Base-by-base conservation (phyloP, 2,329 filamentous ascomycete species). In the Coleophoma eucalyptorum region DNA sequence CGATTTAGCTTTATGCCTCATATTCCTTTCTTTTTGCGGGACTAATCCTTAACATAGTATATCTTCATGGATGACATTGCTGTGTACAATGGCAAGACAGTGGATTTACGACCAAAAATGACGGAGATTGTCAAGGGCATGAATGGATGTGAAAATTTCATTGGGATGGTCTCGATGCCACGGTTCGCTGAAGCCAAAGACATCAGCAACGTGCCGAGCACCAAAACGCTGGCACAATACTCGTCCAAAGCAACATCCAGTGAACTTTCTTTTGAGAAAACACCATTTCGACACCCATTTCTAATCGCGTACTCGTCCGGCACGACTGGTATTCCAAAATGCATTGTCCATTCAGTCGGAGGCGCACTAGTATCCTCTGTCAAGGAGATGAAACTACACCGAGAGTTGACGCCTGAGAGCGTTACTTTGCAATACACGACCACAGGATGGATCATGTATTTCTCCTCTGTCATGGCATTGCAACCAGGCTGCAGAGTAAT, bases 401-500 rank as follows among this genome's bases (percentile, higher is more conserved):
- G 72, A 6, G 70, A 78, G 45, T 58, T 75, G 40, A 65, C 66
- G 0, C 63, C 74, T 0, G 64, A 71, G 1, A 74, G 65, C 15
- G 72, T 75, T 0, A 63, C 69, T 8, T 57, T 85, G 33, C 82
- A 86, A 61, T 85, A 81, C 60, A 86, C 77, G 0, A 80, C 77
- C 0, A 90, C 87, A 0, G 87, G 88, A 0, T 95, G 90, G 90
- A 94, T 96, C 69, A 95, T 96, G 90, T 94, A 93, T 64, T 72
- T 91, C 8, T 70, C 75, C 3, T 79, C 77, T 35, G 72, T 89
- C 0, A 73, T 76, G 18, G 72, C 75, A 4, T 72, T 93, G 7
- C 59, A 86, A 1, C 69, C 75, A 37, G 88, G 89, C 7, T 74
- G 76, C 0, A 76, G 81, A 5, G 73, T 79, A 1, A 68, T 95